These are phyloP conservation scores for Chenopodium formosanum DNA, from an alignment of 148 eudicot genomes.

Conservation along the genomic window DNA sequence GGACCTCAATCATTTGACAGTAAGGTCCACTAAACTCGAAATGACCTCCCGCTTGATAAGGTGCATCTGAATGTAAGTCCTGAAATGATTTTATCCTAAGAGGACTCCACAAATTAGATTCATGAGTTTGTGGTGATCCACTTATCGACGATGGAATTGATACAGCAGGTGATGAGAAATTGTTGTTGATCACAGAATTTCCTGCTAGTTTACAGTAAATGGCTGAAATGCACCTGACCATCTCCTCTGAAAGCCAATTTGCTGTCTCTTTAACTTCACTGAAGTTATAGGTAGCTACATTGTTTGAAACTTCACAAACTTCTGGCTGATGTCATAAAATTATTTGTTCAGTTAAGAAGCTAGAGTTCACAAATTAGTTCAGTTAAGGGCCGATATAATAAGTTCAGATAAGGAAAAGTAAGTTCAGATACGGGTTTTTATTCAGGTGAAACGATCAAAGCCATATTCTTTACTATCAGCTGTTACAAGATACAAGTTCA, in stretches of 20 bases:
- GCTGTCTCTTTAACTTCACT: slow-evolving; percentile 46
- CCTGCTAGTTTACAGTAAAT: slow-evolving; percentile 59
- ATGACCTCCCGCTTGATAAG: slow-evolving; percentile 36
- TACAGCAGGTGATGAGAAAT: slow-evolving; percentile 42
- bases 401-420: too few species aligned
- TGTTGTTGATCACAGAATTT: slow-evolving; percentile 36
- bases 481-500: too few species aligned
- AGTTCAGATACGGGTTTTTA: too few species aligned
- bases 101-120: slow-evolving; percentile 39
- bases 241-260: slow-evolving; percentile 78
- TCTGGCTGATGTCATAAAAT: slow-evolving; percentile 28
- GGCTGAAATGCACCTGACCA: slow-evolving; percentile 64
- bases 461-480: too few species aligned
- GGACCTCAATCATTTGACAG: slow-evolving; percentile 53
- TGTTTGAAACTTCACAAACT: slow-evolving; percentile 31
- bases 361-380: not conserved
- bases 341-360: not conserved
- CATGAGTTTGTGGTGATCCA: slow-evolving; percentile 37
- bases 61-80: slow-evolving; percentile 38
- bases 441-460: too few species aligned
- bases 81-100: slow-evolving; percentile 36
- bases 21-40: slow-evolving; percentile 54
- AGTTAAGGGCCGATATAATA: too few species aligned
- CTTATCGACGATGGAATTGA: slow-evolving; percentile 44
- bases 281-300: slow-evolving; percentile 29